Evolutionary conservation across 1,284 basidiomycete species (phyloP).

Genomic region (Schizopora paradoxa): DNA sequence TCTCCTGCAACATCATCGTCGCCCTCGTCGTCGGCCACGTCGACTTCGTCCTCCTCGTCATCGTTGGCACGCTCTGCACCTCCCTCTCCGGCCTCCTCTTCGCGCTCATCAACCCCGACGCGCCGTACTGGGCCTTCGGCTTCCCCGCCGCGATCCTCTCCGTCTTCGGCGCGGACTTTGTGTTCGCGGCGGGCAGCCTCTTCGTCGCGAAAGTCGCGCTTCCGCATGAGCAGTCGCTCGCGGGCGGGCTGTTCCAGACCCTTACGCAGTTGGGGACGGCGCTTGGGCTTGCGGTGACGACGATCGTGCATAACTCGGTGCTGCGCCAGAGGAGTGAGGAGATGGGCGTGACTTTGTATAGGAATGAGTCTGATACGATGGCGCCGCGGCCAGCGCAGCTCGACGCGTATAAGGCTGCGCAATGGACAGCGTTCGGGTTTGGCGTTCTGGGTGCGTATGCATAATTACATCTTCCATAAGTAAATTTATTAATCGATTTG

Average conservation of each 20-base stretch:
- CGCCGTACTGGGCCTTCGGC: conserved; percentile 73
- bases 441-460: conserved; percentile 43
- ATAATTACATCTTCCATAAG: background rate
- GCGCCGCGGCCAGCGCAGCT: conserved; percentile 39
- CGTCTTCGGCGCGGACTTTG: conserved; percentile 77
- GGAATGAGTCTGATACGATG: conserved; percentile 22
- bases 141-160: conserved; percentile 73
- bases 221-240: conserved; percentile 74
- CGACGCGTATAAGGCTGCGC: conserved; percentile 51
- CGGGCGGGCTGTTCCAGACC: conserved; percentile 73
- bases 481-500: background rate
- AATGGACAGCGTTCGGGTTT: conserved; percentile 62
- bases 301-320: conserved; percentile 65
- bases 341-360: conserved; percentile 29
- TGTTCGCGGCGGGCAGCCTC: conserved; percentile 69
- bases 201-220: conserved; percentile 71
- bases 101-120: conserved; percentile 56
- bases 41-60: conserved; percentile 48
- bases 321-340: conserved; percentile 29
- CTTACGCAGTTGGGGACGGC: conserved; percentile 74
- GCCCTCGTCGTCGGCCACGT: conserved; percentile 55
- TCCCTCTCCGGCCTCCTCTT: conserved; percentile 64
- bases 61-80: conserved; percentile 62
- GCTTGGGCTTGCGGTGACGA: conserved; percentile 70
- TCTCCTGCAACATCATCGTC: conserved; percentile 66